These are phyloP conservation scores for Linnemannia hyalina DNA, from an alignment of 192 early-diverging fungal genomes.

Conservation along the genomic window DNA sequence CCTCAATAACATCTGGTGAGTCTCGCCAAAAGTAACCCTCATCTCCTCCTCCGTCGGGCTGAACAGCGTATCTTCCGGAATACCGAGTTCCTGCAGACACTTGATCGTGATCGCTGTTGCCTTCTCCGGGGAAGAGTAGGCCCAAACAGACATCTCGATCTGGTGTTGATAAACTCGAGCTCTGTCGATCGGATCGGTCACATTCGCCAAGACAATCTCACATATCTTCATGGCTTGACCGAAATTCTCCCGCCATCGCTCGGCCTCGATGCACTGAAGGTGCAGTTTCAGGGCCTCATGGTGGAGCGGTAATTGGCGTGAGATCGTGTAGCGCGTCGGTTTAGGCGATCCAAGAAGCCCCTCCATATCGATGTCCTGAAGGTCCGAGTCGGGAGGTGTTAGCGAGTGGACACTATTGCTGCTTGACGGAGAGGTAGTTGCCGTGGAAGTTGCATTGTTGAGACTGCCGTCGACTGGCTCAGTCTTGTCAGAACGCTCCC, in stretches of 20 bases:
- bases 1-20: constrained; percentile 32
- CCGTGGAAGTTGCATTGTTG: neutral
- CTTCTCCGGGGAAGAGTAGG: constrained; percentile 23
- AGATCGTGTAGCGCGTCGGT: neutral
- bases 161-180: constrained; percentile 49
- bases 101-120: constrained; percentile 33
- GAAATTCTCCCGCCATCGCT: constrained; percentile 53
- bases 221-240: constrained; percentile 49
- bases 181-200: constrained; percentile 39
- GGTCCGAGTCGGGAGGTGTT: neutral
- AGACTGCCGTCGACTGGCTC: neutral
- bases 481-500: constrained; percentile 16
- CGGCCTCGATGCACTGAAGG: constrained; percentile 51
- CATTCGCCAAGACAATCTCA: constrained; percentile 31
- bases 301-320: constrained; percentile 15
- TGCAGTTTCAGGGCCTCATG: constrained; percentile 44
- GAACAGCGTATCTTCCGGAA: constrained; percentile 14
- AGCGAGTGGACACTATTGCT: neutral
- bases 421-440: neutral
- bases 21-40: constrained; percentile 24
- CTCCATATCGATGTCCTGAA: neutral
- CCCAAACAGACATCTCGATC: constrained; percentile 57
- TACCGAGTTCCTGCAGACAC: constrained; percentile 34
- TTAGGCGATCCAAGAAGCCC: neutral
- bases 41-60: constrained; percentile 33